A percentile compares a stretch with the other conserved stretches of the same genome.
Conservation (phyloP, 2,329 filamentous ascomycete genomes). For the Pestalotiopsis sp. region DNA sequence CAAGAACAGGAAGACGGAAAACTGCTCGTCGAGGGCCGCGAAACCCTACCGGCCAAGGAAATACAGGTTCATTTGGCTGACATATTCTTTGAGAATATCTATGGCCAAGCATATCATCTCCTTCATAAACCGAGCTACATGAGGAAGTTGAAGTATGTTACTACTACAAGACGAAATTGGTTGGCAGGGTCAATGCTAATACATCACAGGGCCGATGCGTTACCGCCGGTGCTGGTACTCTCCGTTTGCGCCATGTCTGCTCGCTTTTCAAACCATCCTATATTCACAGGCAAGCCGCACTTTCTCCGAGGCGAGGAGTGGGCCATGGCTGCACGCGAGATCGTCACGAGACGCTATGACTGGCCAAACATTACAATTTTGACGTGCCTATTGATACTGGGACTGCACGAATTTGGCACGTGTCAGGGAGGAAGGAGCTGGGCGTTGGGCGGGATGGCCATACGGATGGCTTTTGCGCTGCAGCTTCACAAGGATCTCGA, state of each 20-base stretch:
- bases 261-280: slow-evolving; percentile 88
- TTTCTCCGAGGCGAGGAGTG: slow-evolving; percentile 91
- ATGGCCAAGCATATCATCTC: slow-evolving; percentile 92
- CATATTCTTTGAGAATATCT: slow-evolving; percentile 93
- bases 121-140: slow-evolving; percentile 98
- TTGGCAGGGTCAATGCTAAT: slow-evolving; percentile 24
- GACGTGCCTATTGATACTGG: slow-evolving; percentile 85
- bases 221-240: slow-evolving; percentile 90
- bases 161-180: slow-evolving; percentile 13
- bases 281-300: slow-evolving; percentile 73
- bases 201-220: slow-evolving; percentile 63
- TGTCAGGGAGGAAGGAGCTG: slow-evolving; percentile 95
- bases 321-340: slow-evolving; percentile 85
- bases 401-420: slow-evolving; percentile 93
- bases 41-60: slow-evolving; percentile 81
- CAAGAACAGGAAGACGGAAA: slow-evolving; percentile 75
- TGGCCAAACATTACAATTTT: slow-evolving; percentile 95
- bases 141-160: slow-evolving; percentile 72
- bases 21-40: slow-evolving; percentile 78
- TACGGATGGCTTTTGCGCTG: slow-evolving; percentile 94
- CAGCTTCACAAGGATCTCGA: slow-evolving; percentile 92
- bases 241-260: slow-evolving; percentile 95
- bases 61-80: slow-evolving; percentile 93
- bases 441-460: slow-evolving; percentile 93
- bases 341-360: slow-evolving; percentile 85